Percentiles rank a stretch among this genome's conserved stretches.
phyloP scores from a whole-genome alignment of 1,284 basidiomycete genomes.

The Trichosporon inkin region DNA sequence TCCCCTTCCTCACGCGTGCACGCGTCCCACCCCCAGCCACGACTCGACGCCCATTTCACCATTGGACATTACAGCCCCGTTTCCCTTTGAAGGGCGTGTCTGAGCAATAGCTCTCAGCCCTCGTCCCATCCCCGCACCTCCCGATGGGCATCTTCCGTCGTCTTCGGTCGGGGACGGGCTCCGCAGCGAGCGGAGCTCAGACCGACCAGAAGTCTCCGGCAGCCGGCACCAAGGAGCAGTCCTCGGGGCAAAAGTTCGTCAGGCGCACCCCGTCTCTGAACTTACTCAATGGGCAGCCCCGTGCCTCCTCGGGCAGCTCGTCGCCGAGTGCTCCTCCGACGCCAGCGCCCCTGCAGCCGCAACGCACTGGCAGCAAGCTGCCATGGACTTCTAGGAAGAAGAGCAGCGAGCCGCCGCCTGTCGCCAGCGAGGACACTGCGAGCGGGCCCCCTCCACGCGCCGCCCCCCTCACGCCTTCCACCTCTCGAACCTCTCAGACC shows the following conservation, averaged over 20 bases:
- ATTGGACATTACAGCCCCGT: background rate
- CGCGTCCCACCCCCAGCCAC: background rate
- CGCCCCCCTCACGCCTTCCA: background rate
- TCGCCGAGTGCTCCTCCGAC: background rate
- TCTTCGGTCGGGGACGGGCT: constrained; percentile 17
- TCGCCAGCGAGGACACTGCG: background rate
- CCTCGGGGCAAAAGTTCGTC: constrained; percentile 2
- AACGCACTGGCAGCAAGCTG: background rate
- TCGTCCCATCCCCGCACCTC: background rate
- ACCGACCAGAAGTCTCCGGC: background rate
- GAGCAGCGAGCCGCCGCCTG: background rate
- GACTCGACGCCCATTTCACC: background rate
- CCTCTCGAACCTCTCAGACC: background rate
- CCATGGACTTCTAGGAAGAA: constrained; percentile 4
- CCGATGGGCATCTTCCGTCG: constrained; percentile 23
- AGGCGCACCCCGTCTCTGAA: constrained; percentile 5
- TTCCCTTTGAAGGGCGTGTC: background rate
- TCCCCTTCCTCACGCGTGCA: constrained; percentile 1
- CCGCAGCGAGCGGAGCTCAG: constrained; percentile 9
- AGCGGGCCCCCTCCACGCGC: background rate
- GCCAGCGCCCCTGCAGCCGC: background rate
- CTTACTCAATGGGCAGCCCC: constrained; percentile 4
- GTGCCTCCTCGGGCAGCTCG: background rate
- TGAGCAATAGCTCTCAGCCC: background rate
- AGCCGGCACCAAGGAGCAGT: background rate